Base-by-base conservation (phyloP, 164 flowering plant genomes). In the Vitis cinerea region DNA sequence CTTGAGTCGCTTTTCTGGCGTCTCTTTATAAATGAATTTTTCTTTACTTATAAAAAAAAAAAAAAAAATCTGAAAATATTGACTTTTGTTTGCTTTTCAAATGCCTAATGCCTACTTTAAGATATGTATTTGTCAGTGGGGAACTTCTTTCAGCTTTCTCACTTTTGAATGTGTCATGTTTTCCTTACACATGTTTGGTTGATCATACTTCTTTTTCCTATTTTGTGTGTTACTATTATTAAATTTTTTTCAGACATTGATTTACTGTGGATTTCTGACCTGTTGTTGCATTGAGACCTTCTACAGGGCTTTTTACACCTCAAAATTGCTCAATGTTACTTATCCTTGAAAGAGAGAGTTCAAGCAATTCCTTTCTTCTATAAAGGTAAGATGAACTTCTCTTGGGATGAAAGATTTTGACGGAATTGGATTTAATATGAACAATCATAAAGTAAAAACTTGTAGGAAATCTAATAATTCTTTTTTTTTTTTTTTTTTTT, bases 291-390 rank as follows among this genome's bases (percentile, higher is more conserved):
- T 60, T 37, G 16, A 11, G 19, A 53, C 63, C 61, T 74, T 47
- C 1, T 70, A 67, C 81, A 90, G 90, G 92, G 83, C 1, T 7
- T 59, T 69, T 66, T 89, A 56, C 59, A 81, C 69, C 63, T 84
- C 29, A 88, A 87, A 73, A 80, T 88, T 77, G 92, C 88, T 54
- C 73, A 75, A 30, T 88, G 94, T 79, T 82, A 83, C 75, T 63
- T 74, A 49, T 71, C 77, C 49, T 67, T 87, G 78, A 80, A 79
- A 57, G 80, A 82, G 47, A 72, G 74, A 59, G 64, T 15, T 58
- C 75, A 80, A 72, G 91, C 95, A 13, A 81, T 87, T 79, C 29
- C 71, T n/a, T 84, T 65, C 75, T 85, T 82, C 61, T 76, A 83
- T 48, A 83, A 82, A 81, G 91, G 95, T 90, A 61, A 65, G 27